Evolutionary conservation across 805 yeast genomes (phyloP), one percentile per base, ranked within the genome.

Genomic region (Metahyphopichia silvanorum): DNA sequence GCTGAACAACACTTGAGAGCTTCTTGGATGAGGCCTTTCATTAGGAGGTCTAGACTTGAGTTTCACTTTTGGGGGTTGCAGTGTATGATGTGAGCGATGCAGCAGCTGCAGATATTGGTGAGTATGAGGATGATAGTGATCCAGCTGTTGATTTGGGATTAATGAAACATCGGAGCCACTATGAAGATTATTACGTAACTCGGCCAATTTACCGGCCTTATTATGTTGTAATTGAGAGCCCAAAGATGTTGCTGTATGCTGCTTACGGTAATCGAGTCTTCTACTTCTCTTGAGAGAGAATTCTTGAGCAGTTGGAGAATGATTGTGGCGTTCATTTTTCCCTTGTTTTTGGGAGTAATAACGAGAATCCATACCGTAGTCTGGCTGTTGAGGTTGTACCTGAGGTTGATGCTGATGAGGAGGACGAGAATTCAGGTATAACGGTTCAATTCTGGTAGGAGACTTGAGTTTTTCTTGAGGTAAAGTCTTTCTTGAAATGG

Each of bases 221-320:
- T 18, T 37, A 15, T 32, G 38, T 24, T 51, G 63, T 38, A 45
- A 48, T 33, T 27, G 55, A 37, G 54, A 53, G 9, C 60, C 61
- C 25, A 31, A 6, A 14, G 40, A 27, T 2, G 45, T 29, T 8
- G 32, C n/a, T 5, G 37, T 32, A 8, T 47, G 33, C 21, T 47
- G 55, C 28, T 65, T 66, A 18, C 66, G 43, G 44, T 66, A 65
- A 39, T 64, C 69, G 2, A 60, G 52, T 28, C 73, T 49, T 37
- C 71, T 59, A 34, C 66, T 55, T 35, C 73, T 46, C 25, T 55
- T 53, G 37, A 66, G 50, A 2, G 66, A 43, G 42, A 62, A 57
- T 26, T 49, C 55, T 4, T 43, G 40, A 4, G 36, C 9, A 13
- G n/a, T 12, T 16, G 14, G 24, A 6, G 34, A 25, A 10, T 12